Base-by-base conservation (phyloP, 805 yeast species). In the Pichia ethanolica region DNA sequence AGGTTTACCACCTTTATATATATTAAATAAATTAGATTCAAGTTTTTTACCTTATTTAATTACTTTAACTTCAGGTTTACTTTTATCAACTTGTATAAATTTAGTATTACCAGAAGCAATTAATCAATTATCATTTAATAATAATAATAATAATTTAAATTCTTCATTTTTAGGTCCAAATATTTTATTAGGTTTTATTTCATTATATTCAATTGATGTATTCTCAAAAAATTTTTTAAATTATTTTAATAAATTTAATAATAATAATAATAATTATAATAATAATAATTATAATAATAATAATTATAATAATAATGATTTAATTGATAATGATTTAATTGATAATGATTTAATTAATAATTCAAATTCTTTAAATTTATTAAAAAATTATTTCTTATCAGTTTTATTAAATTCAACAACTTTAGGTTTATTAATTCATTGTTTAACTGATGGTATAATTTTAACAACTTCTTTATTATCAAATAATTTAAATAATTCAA, bases 391-490 rank as follows among this genome's bases (percentile, higher is more conserved):
- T 20, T 4, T 49, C 27, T 35, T 47, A 34, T 60, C 72, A 4
- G 66, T 77, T 1, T 45, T 73, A 20, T 57, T 60, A 14, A 66
- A 78, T 13, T 66, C 86, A 1, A 68, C 79, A 3, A 77, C 86
- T 0, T 56, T 83, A 5, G 89, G 89, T 0, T 68, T 86, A 12
- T 59, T 83, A 1, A 69, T 85, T 13, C 95, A 86, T 59, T 78
- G 87, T 0, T 57, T 79, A 3, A 79, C 86, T 2, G 95, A 86
- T 57, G 95, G 95, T 1, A 68, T 86, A 7, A 83, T 89, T 0
- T 67, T 86, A 35, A 89, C 89, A 0, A 76, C 89, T 0, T 53
- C 59, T 3, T 10, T 55, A n/a, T 40, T 54, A 25, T 49, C 58
- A 65, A 8, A 62, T 70, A 27, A 42, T 2, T 38, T 50, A 9